A percentile compares a stretch with the other conserved stretches of the same genome.
phyloP scores from a whole-genome alignment of 306 rosid species.

The Pueraria montana region DNA sequence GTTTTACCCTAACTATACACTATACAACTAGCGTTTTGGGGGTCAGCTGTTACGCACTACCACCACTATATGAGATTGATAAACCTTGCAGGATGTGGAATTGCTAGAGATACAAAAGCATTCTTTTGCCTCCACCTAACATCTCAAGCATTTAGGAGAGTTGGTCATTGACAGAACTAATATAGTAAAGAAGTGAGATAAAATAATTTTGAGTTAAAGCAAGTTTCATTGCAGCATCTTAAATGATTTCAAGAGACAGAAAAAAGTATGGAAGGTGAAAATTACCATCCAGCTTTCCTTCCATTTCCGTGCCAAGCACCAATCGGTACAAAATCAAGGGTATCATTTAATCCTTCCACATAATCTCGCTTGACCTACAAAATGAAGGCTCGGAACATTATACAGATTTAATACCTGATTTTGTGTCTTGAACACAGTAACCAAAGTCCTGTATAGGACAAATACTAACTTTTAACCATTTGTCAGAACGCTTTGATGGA shows the following conservation, averaged over 20 bases:
- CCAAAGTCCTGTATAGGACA: constrained; percentile 17
- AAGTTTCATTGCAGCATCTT: constrained; percentile 28
- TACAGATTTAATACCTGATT: constrained; percentile 20
- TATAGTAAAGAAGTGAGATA: constrained; percentile 20
- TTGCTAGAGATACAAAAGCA: constrained; percentile 8
- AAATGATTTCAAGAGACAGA: constrained; percentile 39
- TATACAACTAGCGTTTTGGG: not conserved
- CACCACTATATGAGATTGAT: not conserved
- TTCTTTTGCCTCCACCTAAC: constrained; percentile 18
- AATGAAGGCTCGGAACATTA: constrained; percentile 32
- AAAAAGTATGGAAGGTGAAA: constrained; percentile 2
- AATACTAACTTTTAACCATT: constrained; percentile 86
- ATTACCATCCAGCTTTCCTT: constrained; percentile 96
- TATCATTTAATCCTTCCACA: constrained; percentile 82
- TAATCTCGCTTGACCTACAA: constrained; percentile 93
- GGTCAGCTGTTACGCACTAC: not conserved
- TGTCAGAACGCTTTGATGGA: constrained; percentile 88
- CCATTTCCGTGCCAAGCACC: constrained; percentile 99
- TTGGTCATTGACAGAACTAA: constrained; percentile 28
- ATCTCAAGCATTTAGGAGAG: constrained; percentile 19
- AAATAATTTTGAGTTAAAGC: constrained; percentile 16
- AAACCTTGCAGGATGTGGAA: constrained; percentile 15
- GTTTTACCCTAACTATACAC: not conserved
- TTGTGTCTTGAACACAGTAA: not conserved
- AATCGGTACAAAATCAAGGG: constrained; percentile 93